Base-by-base conservation (phyloP, 1,284 basidiomycete species). In the Ganoderma lingzhi region DNA sequence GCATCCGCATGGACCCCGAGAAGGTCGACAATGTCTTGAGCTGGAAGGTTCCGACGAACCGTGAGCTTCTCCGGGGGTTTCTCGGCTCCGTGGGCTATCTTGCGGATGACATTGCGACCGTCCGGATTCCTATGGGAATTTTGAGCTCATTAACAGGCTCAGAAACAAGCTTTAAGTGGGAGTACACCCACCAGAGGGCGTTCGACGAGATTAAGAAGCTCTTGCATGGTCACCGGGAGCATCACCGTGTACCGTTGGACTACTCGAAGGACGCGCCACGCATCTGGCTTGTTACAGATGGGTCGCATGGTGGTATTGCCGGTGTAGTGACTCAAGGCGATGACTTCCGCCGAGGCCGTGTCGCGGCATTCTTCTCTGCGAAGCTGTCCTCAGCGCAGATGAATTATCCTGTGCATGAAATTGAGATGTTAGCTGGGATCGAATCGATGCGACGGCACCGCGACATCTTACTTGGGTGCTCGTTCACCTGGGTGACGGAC, bases 311-410 rank as follows among this genome's bases (percentile, higher is more conserved):
- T 72, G 1, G 68, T 68, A 60, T 66, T 1, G 65, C 64, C 0
- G 17, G 44, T 75, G 12, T 72, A 58, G n/a, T 78, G 76, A 69
- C 78, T 74, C 12, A 62, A 65, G 14, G 72, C 19, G 67, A 15
- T 69, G 63, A 64, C 8, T 64, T 39, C 2, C 32, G 51, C 0
- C 4, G 53, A 0, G 75, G 75, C 0, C 45, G 65, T 0, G 63
- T 78, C 3, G 70, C 74, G 0, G 73, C 71, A 1, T 78, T 79
- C 66, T 78, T 72, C 69, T 79, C 73, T 0, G 76, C 67, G 8
- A 82, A 82, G 62, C 76, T 80, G 35, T 77, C 73, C n/a, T 64
- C 77, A 0, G 77, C 80, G 0, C 78, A 82, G 63, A 74, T 76
- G 55, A 81, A 77, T 42, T 78, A 78, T 45, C 67, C 75, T n/a